These are phyloP conservation scores for Pichia kluyveri DNA, from an alignment of 805 yeast genomes.

Conservation along the genomic window DNA sequence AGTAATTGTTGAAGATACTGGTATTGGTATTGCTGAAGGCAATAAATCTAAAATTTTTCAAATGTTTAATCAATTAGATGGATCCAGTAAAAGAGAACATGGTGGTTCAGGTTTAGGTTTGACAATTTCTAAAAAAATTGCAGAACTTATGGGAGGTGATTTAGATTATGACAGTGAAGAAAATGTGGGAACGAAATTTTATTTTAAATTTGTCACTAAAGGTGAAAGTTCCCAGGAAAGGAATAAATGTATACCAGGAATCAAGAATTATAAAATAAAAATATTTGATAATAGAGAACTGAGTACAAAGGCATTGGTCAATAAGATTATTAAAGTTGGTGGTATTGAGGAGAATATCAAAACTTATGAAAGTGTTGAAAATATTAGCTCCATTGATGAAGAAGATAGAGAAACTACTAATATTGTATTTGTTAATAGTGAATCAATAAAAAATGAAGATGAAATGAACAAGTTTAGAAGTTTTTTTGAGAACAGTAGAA, in stretches of 20 bases:
- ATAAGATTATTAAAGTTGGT: not conserved
- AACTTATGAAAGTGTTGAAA: not conserved
- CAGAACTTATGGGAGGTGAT: conserved; percentile 61
- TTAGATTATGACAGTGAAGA: conserved; percentile 37
- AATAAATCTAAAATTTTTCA: conserved; percentile 36
- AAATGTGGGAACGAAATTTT: conserved; percentile 39
- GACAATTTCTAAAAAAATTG: conserved; percentile 74
- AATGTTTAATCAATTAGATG: conserved; percentile 50
- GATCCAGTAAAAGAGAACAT: conserved; percentile 39
- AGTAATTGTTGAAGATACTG: conserved; percentile 39
- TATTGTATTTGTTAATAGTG: not conserved
- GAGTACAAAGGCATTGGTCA: conserved; percentile 8
- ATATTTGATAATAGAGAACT: conserved; percentile 27
- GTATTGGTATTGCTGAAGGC: conserved; percentile 42
- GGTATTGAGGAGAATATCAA: not conserved
- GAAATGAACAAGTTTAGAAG: not conserved
- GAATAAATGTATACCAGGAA: not conserved
- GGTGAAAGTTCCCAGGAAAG: conserved; percentile 4
- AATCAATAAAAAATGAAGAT: not conserved
- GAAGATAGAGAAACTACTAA: not conserved
- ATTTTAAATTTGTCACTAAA: conserved; percentile 29
- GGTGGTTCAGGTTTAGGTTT: conserved; percentile 70
- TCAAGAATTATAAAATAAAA: conserved; percentile 14
- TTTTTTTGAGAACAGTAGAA: not conserved
- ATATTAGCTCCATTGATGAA: not conserved